phyloP scores from a whole-genome alignment of 2,329 filamentous ascomycete genomes.

The Diaporthe sp. region DNA sequence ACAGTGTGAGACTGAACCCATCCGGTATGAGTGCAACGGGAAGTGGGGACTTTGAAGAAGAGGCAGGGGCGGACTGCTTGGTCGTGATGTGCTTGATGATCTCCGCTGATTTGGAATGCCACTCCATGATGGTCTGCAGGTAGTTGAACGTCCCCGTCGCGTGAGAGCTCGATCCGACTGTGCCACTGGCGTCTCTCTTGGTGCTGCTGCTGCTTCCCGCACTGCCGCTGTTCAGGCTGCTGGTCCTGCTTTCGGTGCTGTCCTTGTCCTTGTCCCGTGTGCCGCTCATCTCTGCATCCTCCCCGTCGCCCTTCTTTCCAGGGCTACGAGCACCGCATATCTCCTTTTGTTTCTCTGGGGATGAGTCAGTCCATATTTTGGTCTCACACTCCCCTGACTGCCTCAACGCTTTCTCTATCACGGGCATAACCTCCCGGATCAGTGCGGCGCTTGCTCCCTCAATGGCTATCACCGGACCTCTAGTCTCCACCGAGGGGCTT shows the following conservation, averaged over 20 bases:
- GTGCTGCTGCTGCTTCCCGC: no score
- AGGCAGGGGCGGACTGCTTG: slow-evolving; percentile 35
- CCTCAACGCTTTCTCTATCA: slow-evolving; percentile 74
- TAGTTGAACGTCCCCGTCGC: slow-evolving; percentile 59
- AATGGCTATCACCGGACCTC: slow-evolving; percentile 86
- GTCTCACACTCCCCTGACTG: slow-evolving; percentile 60
- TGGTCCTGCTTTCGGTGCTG: slow-evolving; percentile 19
- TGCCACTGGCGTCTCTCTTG: not conserved
- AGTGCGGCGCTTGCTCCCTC: slow-evolving; percentile 76
- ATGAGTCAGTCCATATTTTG: slow-evolving; percentile 56
- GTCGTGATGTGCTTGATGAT: slow-evolving; percentile 69
- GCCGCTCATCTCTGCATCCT: slow-evolving; percentile 32
- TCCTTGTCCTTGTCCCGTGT: slow-evolving; percentile 1
- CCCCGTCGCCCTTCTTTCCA: slow-evolving; percentile 6
- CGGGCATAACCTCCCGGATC: slow-evolving; percentile 69
- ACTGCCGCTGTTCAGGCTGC: slow-evolving; percentile 17
- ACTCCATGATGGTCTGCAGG: slow-evolving; percentile 75
- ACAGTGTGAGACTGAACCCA: slow-evolving; percentile 84
- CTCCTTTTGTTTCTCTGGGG: not conserved
- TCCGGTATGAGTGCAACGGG: slow-evolving; percentile 82
- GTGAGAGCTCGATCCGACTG: not conserved
- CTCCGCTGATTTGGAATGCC: slow-evolving; percentile 81
- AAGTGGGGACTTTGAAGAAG: slow-evolving; percentile 48
- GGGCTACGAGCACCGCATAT: slow-evolving; percentile 52
- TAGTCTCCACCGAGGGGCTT: slow-evolving; percentile 54